Conservation (phyloP, 176 grass and related monocot species). For the Melocanna baccifera region DNA sequence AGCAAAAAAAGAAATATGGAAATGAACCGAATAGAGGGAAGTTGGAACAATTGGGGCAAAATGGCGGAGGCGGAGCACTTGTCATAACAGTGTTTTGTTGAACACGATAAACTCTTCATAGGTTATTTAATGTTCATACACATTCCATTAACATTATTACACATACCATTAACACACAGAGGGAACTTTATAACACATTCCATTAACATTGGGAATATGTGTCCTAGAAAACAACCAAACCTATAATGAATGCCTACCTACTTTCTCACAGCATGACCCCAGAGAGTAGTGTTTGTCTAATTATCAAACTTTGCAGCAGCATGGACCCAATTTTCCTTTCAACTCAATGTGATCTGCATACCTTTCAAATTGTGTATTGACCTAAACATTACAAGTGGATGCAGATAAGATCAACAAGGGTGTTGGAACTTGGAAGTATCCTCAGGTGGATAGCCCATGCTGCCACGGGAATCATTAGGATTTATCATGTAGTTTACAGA, state of each 20-base stretch:
- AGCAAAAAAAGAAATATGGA: not conserved
- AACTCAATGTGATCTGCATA: not conserved
- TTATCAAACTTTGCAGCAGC: not conserved
- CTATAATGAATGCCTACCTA: not conserved
- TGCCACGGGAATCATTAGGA: not conserved
- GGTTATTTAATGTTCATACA: not conserved
- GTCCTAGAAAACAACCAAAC: not conserved
- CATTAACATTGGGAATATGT: not conserved
- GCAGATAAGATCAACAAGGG: not conserved
- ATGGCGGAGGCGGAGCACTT: not conserved
- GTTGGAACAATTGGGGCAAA: not conserved
- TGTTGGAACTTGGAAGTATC: not conserved
- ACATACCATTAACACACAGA: not conserved
- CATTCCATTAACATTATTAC: not conserved
- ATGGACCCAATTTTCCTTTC: not conserved
- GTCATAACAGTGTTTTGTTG: not conserved
- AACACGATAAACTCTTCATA: not conserved
- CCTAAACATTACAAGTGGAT: not conserved
- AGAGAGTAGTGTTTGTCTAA: not conserved
- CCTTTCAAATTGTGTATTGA: not conserved
- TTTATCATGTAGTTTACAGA: not conserved
- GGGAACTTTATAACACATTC: not conserved
- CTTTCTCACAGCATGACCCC: not conserved
- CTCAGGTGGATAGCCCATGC: not conserved
- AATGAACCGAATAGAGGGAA: not conserved